Base-by-base conservation (phyloP, 805 yeast species). In the Zygosaccharomyces bailii region DNA sequence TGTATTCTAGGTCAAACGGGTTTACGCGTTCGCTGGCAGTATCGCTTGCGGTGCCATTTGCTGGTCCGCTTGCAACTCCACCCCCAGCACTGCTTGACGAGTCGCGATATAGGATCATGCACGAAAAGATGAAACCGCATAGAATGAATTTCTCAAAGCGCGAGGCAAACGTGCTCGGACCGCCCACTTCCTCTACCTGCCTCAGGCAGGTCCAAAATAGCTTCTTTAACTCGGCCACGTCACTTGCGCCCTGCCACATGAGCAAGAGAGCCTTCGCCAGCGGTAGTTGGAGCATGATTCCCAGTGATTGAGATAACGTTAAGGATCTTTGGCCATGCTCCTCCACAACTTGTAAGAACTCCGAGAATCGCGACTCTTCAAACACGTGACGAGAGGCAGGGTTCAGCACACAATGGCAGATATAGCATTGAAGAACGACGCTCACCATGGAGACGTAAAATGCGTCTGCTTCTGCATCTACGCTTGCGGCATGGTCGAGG, bases 1-100 rank as follows among this genome's bases (percentile, higher is more conserved):
- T 29, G 45, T 60, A 63, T 32, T 63, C 66, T 27, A 50, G 53
- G 40, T 57, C 64, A 40, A 63, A 63, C 2, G 67, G 67, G 39
- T 55, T 52, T 18, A 63, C 52, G 31, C 31, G 14, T 6, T 44
- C 42, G 10, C 44, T 42, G 18, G 41, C 46, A 9, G 25, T 9
- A 9, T 21, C 25, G 25, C 25, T 9, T 21, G 25, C 25, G 25
- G 25, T 9, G 25, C 9, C 8, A 9, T 21, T 21, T 9, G 25
- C 8, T 21, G 25, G 5, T 21, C 25, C 9, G 25, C 25, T 9
- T 21, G 5, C 25, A 21, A 9, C 25, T 6, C 25, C 25, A 9
- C 9, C 25, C 25, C 25, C 9, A 9, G 25, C 25, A 21, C 9
- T 21, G 25, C 9, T 21, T 5, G 25, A 5, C 8, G 25, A 21